Base-by-base conservation (phyloP, 441 rosid genomes). In the Euphorbia celastroides region DNA sequence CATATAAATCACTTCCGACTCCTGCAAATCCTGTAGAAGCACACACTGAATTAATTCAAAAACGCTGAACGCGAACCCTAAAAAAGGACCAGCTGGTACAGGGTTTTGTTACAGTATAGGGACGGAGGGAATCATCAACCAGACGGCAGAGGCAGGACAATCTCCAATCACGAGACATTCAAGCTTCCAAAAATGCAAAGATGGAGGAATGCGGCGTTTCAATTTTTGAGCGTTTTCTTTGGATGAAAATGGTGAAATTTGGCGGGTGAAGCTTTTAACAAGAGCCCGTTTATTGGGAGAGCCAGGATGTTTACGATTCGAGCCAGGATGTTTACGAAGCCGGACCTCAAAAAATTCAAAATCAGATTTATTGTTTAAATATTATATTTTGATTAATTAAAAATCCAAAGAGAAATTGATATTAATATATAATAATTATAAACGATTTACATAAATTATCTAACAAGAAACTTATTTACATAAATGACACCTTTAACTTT, bases 71-170 rank as follows among this genome's bases (percentile, higher is more conserved):
- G 27, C 42, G 10, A 64, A 51, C 54, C 54, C 62, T 66, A 41
- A n/a, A 56, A 57, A 3, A 7, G 48, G 36, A 10, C 34, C 19
- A 17, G 34, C 26, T 9, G 12, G 36, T 10, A 0, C 2, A 13
- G 50, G 60, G 32, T 51, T 66, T 80, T 70, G 17, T 9, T 51
- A 88, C 88, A 17, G 74, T 57, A 73, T 66, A 79, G 7, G 76
- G 78, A 25, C 64, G 75, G 57, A 85, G 69, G 16, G 75, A 69
- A 30, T 77, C 76, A 60, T 77, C 68, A 72, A 89, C 72, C 77
- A 89, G 80, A 50, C 70, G 70, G 80, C 80, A 69, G 42, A 86
- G 79, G 58, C 76, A 79, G 41, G 65, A 71, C 66, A 42, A 50
- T 9, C 54, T 65, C 14, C 67, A 74, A 26, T 54, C 73, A 64